Percentiles rank a stretch among this genome's conserved stretches.
Evolutionary conservation across 495 filamentous ascomycete species (phyloP).

Genomic region (Cercophora sp.): DNA sequence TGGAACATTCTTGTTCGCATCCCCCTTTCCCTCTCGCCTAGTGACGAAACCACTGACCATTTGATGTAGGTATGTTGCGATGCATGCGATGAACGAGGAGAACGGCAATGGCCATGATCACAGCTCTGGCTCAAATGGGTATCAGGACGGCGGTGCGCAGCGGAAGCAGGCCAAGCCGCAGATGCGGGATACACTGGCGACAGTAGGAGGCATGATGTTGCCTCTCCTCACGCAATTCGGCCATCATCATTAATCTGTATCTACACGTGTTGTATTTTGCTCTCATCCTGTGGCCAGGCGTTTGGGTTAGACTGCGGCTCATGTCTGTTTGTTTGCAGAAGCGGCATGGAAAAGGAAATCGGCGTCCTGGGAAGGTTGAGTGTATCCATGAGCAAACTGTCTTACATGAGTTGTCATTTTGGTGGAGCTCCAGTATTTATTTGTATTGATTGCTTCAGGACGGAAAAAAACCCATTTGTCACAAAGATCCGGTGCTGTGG

Average conservation of each 20-base stretch:
- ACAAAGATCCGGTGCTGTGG: no score
- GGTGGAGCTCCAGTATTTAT: no score
- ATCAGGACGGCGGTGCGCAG: constrained; percentile 52
- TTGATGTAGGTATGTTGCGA: constrained; percentile 87
- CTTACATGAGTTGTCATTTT: no score
- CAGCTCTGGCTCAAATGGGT: constrained; percentile 58
- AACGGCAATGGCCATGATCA: constrained; percentile 46
- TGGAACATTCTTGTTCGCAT: constrained; percentile 93
- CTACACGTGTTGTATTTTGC: background rate
- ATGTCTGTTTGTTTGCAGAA: background rate
- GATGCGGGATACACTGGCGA: constrained; percentile 65
- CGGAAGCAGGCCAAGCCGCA: constrained; percentile 48
- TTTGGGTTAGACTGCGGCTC: constrained; percentile 14
- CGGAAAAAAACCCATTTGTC: no score
- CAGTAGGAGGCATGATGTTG: constrained; percentile 83
- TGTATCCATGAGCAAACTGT: no score
- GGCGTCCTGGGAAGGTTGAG: background rate
- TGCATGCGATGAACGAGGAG: constrained; percentile 96
- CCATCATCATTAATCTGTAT: constrained; percentile 62
- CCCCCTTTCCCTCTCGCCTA: no score
- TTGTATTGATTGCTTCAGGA: no score
- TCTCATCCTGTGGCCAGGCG: constrained; percentile 8
- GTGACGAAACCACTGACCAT: no score
- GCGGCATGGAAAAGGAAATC: background rate
- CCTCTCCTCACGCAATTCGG: constrained; percentile 87